These are phyloP conservation scores for Litchi chinensis DNA, from an alignment of 345 rosid genomes.

Conservation along the genomic window DNA sequence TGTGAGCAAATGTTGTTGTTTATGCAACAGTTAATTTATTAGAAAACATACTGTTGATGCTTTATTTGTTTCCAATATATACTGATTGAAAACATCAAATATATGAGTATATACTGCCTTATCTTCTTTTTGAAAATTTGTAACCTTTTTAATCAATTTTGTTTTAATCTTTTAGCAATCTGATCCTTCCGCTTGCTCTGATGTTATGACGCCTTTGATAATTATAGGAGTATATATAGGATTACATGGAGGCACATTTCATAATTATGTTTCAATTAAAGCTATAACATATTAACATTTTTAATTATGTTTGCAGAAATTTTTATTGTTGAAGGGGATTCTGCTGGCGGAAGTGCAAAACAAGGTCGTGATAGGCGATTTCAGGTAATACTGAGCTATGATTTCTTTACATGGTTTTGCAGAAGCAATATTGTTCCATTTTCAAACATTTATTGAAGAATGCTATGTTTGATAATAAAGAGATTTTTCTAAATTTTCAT, in stretches of 20 bases:
- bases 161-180: background rate
- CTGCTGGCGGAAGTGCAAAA: slow-evolving; percentile 99
- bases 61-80: background rate
- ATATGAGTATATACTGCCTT: background rate
- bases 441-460: slow-evolving; percentile 9
- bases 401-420: background rate
- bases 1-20: background rate
- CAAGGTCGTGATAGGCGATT: slow-evolving; percentile 98
- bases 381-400: slow-evolving; percentile 59
- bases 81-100: no score
- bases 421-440: background rate
- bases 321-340: slow-evolving; percentile 98
- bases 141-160: background rate
- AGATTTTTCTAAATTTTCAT: no score
- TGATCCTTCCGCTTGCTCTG: background rate
- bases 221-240: background rate
- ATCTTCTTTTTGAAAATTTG: background rate
- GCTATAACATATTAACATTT: background rate
- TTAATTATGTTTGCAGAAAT: slow-evolving; percentile 57
- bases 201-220: background rate
- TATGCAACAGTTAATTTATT: background rate
- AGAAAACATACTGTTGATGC: background rate
- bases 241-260: background rate
- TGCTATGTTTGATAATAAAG: background rate
- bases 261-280: background rate